Base-by-base conservation (phyloP, 306 rosid species). In the Cercis canadensis region DNA sequence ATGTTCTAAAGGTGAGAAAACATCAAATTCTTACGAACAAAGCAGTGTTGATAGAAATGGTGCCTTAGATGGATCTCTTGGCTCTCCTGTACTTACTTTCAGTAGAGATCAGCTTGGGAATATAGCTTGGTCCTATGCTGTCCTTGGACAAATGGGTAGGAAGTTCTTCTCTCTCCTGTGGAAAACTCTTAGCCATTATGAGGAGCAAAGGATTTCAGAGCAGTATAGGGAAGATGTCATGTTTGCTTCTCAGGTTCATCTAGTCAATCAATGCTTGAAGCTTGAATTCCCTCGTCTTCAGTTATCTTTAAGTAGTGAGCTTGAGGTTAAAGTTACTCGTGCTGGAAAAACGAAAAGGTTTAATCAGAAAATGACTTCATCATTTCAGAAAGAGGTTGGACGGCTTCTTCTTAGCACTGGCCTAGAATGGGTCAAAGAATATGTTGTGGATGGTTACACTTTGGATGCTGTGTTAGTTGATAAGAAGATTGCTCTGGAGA, bases 61-160 rank as follows among this genome's bases (percentile, higher is more conserved):
- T 65, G 86, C 57, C 62, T 69, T 64, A 15, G 73, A 75, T 67
- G 82, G 62, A 66, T 75, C 74, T 75, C 41, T 21, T 51, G 76
- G 54, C 13, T 59, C 68, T 64, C 92, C 92, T 50, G 69, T 85
- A 40, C 88, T 88, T 44, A 75, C 69, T 72, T 86, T 90, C 69
- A 83, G 57, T 43, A 79, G 97, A 77, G 92, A 89, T 71, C 95
- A 90, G 80, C 90, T 90, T 67, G 97, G 83, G 43, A 81, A 76
- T 65, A 84, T 94, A 52, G 94, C 95, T 51, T 94, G 98, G 96
- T 94, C 98, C 31, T 90, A 84, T 80, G 92, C 97, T 50, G 97
- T 94, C 54, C 79, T 89, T 12, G 88, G 97, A 40, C 88, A 94
- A 83, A 55, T 90, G 88, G 80, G 65, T 43, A 74, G 92, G 56